Evolutionary conservation across 1,284 basidiomycete species (phyloP).

Genomic region (Sporisorium sorghi): DNA sequence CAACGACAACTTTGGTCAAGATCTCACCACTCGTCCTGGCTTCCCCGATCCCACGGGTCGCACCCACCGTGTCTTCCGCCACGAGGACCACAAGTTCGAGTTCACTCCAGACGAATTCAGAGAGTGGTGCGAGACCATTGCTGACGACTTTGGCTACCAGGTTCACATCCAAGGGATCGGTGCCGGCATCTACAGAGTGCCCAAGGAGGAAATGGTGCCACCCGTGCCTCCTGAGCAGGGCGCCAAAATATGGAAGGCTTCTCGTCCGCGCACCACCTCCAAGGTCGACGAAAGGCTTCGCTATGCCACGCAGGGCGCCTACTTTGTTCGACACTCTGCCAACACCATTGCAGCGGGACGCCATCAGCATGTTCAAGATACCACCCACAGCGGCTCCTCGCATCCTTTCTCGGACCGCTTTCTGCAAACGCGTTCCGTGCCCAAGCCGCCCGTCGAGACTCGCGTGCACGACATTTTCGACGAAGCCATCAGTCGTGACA

Average conservation of each 20-base stretch:
- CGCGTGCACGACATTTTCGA: slow-evolving; percentile 41
- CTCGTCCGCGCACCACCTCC: slow-evolving; percentile 34
- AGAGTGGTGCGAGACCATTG: slow-evolving; percentile 77
- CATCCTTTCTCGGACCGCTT: slow-evolving; percentile 48
- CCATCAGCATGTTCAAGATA: neutral
- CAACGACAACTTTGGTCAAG: slow-evolving; percentile 79
- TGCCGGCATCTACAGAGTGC: slow-evolving; percentile 38
- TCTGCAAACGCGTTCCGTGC: slow-evolving; percentile 29
- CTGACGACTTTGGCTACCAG: slow-evolving; percentile 80
- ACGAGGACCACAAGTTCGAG: slow-evolving; percentile 91
- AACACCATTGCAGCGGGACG: slow-evolving; percentile 15
- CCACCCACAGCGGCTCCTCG: slow-evolving; percentile 13
- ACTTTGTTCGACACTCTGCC: slow-evolving; percentile 42
- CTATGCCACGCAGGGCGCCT: slow-evolving; percentile 41
- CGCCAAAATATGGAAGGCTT: slow-evolving; percentile 36
- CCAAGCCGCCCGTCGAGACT: slow-evolving; percentile 34
- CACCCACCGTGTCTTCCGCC: slow-evolving; percentile 75
- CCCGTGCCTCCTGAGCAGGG: slow-evolving; percentile 28
- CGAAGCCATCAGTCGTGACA: slow-evolving; percentile 32
- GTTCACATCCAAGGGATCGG: slow-evolving; percentile 67
- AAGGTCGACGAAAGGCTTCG: slow-evolving; percentile 38
- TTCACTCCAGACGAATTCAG: slow-evolving; percentile 86
- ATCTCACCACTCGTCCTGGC: slow-evolving; percentile 68
- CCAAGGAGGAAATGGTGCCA: slow-evolving; percentile 36
- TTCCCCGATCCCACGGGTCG: slow-evolving; percentile 82